Conservation (phyloP, 2,329 filamentous ascomycete genomes). For the Chrysoporthe austroafricana region DNA sequence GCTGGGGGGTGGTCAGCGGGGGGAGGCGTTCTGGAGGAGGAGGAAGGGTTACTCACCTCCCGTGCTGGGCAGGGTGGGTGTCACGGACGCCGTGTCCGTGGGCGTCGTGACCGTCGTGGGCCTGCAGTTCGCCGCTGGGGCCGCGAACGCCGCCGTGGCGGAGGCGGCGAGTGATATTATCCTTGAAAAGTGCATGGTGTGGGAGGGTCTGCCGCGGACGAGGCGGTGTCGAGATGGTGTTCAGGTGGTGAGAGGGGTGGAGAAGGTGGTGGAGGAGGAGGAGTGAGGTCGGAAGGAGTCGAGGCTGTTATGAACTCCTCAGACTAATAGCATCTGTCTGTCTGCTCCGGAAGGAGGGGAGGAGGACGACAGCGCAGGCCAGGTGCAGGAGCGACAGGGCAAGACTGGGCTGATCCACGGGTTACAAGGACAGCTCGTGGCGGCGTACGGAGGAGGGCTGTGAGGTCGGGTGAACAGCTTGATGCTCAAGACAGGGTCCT, state of each 20-base stretch:
- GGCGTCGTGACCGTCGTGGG: slow-evolving; percentile 16
- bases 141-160: slow-evolving; percentile 24
- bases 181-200: slow-evolving; percentile 22
- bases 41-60: slow-evolving; percentile 37
- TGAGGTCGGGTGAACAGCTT: not conserved
- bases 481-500: slow-evolving; percentile 19
- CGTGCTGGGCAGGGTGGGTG: slow-evolving; percentile 45
- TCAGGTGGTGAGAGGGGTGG: not conserved
- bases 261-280: not conserved
- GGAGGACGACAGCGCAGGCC: not conserved
- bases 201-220: not conserved
- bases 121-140: slow-evolving; percentile 22
- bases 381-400: not conserved
- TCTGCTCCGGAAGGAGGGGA: not conserved
- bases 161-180: slow-evolving; percentile 18
- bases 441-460: too few species aligned
- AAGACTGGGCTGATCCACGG: not conserved
- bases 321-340: not conserved
- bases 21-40: not conserved
- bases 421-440: not conserved
- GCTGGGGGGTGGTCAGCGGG: slow-evolving; percentile 35
- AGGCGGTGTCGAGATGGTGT: not conserved
- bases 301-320: not conserved
- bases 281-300: not conserved
- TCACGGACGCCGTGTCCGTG: not conserved